Percentiles rank a stretch among this genome's conserved stretches.
Evolutionary conservation across 768 basidiomycete species (phyloP).

Genomic region (Candolleomyces eurysporus): DNA sequence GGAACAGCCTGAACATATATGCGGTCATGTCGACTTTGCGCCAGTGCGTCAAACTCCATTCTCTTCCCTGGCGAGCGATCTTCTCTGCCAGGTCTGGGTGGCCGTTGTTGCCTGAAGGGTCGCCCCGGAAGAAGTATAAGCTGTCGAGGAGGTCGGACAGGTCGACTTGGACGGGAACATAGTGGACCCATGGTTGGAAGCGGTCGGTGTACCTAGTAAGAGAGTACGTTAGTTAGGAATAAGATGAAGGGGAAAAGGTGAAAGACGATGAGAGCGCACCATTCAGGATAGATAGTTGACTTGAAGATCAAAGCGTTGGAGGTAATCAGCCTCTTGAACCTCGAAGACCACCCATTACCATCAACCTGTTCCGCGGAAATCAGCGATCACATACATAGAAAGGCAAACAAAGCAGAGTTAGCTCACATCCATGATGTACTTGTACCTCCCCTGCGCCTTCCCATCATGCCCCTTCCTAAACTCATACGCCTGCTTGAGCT

Average conservation of each 20-base stretch:
- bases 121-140: conserved; percentile 70
- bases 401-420: background rate
- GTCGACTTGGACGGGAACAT: conserved; percentile 63
- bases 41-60: conserved; percentile 52
- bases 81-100: conserved; percentile 57
- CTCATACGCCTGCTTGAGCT: conserved; percentile 45
- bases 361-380: conserved; percentile 39
- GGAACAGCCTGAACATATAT: conserved; percentile 39
- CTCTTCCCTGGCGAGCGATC: conserved; percentile 45
- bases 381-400: background rate
- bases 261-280: conserved; percentile 35
- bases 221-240: too few relatives aligned
- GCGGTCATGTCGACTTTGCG: conserved; percentile 50
- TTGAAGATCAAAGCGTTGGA: conserved; percentile 67
- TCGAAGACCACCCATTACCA: conserved; percentile 68
- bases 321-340: conserved; percentile 64
- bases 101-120: conserved; percentile 45
- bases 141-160: conserved; percentile 67
- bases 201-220: conserved; percentile 50
- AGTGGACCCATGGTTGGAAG: conserved; percentile 70
- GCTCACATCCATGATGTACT: conserved; percentile 59
- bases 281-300: conserved; percentile 72
- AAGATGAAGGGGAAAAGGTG: too few relatives aligned
- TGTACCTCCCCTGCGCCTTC: conserved; percentile 54
- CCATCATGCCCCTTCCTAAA: conserved; percentile 45